These are phyloP conservation scores for Halophytophthora polymorphica DNA, from an alignment of 352 stramenopile genomes.

Conservation along the genomic window DNA sequence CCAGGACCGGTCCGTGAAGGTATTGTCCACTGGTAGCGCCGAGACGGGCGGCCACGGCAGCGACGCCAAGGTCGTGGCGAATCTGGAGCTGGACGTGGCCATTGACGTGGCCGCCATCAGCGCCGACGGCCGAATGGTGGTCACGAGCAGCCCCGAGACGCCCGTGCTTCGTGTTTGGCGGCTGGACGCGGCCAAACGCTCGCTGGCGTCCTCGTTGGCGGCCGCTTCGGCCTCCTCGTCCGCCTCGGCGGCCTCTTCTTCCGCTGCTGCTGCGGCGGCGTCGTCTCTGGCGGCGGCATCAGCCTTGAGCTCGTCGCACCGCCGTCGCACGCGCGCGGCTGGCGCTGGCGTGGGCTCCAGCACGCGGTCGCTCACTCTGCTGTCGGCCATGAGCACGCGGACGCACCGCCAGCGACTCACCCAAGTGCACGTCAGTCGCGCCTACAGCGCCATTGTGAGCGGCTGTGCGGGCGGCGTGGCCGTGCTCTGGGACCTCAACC, in stretches of 20 bases:
- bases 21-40: slow-evolving; percentile 37
- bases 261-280: slow-evolving; percentile 24
- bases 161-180: slow-evolving; percentile 62
- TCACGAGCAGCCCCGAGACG: slow-evolving; percentile 39
- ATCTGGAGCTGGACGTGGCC: slow-evolving; percentile 52
- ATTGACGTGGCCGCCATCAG: slow-evolving; percentile 58
- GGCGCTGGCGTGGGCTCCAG: slow-evolving; percentile 23
- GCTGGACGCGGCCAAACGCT: slow-evolving; percentile 25
- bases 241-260: slow-evolving; percentile 20
- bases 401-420: slow-evolving; percentile 40
- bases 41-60: slow-evolving; percentile 39
- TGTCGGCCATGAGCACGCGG: slow-evolving; percentile 44
- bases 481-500: slow-evolving; percentile 75
- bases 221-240: slow-evolving; percentile 22
- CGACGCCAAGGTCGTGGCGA: slow-evolving; percentile 60
- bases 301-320: slow-evolving; percentile 24
- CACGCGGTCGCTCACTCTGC: slow-evolving; percentile 35
- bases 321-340: slow-evolving; percentile 18
- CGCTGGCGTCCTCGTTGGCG: slow-evolving; percentile 21
- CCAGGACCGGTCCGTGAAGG: slow-evolving; percentile 60
- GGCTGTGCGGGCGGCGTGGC: slow-evolving; percentile 49
- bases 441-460: slow-evolving; percentile 65
- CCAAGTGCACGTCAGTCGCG: slow-evolving; percentile 48
- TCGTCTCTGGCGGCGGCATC: slow-evolving; percentile 24
- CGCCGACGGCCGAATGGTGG: slow-evolving; percentile 55